phyloP scores from a whole-genome alignment of 75 land plant species.

The Picea glauca region DNA sequence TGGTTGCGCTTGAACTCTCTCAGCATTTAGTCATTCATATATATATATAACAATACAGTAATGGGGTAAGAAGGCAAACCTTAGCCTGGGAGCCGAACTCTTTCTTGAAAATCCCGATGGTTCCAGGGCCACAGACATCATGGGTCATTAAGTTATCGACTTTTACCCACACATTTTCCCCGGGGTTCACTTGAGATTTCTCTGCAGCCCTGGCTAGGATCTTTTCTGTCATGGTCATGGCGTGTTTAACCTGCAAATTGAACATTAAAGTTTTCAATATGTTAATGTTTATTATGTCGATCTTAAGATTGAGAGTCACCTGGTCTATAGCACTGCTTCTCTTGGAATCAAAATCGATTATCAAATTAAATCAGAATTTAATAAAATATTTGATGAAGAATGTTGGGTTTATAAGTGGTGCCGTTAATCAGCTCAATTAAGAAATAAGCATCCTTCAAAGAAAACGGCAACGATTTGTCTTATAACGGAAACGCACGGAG shows the following conservation, averaged over 20 bases:
- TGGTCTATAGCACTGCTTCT: too few relatives aligned
- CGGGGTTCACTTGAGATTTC: conserved; percentile 62
- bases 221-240: conserved; percentile 97
- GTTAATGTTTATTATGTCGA: too few relatives aligned
- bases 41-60: too few relatives aligned
- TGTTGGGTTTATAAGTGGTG: too few relatives aligned
- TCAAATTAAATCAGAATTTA: too few relatives aligned
- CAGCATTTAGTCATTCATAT: not conserved
- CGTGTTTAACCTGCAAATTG: conserved; percentile 66
- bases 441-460: not conserved
- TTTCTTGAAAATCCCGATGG: conserved; percentile 90
- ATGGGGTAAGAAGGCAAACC: conserved; percentile 25
- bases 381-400: too few relatives aligned
- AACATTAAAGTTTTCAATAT: too few relatives aligned
- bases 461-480: not conserved
- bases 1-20: too few relatives aligned
- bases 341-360: too few relatives aligned
- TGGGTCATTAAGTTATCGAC: conserved; percentile 94
- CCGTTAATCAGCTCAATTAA: too few relatives aligned
- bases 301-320: too few relatives aligned
- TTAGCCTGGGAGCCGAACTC: conserved; percentile 90
- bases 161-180: conserved; percentile 98
- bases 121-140: conserved; percentile 97
- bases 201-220: conserved; percentile 78
- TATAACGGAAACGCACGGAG: conserved; percentile 31